Conservation (phyloP, 2,329 filamentous ascomycete species). For the Claviceps africana region DNA sequence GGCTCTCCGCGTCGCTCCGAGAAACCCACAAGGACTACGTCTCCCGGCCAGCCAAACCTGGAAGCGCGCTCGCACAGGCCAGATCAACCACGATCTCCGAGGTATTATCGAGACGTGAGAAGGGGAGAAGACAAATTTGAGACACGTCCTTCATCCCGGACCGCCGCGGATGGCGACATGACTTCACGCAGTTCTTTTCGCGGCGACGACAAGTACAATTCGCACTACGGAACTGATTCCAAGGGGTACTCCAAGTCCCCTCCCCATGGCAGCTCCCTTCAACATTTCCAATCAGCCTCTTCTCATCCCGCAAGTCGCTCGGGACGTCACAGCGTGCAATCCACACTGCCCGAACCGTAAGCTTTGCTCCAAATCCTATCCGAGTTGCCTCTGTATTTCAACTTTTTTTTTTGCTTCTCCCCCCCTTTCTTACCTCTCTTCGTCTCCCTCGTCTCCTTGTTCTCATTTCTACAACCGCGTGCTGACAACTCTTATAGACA, state of each 20-base stretch:
- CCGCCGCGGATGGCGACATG: constrained; percentile 38
- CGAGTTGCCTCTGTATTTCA: neutral
- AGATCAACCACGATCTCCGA: constrained; percentile 15
- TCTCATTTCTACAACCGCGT: too few relatives aligned
- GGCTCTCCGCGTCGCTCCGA: constrained; percentile 9
- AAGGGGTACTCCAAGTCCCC: constrained; percentile 27
- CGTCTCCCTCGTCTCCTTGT: too few relatives aligned
- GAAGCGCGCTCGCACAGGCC: neutral
- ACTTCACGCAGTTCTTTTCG: constrained; percentile 28
- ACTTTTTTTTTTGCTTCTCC: neutral
- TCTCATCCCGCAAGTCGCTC: constrained; percentile 26
- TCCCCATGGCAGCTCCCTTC: constrained; percentile 29
- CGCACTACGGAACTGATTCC: constrained; percentile 23
- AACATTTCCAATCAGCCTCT: constrained; percentile 31
- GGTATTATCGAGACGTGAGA: constrained; percentile 14
- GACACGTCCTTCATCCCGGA: constrained; percentile 28
- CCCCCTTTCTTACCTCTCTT: too few relatives aligned
- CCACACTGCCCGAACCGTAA: constrained; percentile 26
- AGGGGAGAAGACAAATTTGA: constrained; percentile 16
- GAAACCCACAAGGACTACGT: constrained; percentile 8
- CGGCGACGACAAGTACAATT: constrained; percentile 25
- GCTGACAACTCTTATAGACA: constrained; percentile 21
- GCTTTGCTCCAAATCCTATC: constrained; percentile 7
- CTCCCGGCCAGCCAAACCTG: constrained; percentile 1
- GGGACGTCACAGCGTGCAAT: constrained; percentile 23